A percentile compares a stretch with the other conserved stretches of the same genome.
Conservation (phyloP, 805 yeast species). For the Myxozyma mucilagina region DNA sequence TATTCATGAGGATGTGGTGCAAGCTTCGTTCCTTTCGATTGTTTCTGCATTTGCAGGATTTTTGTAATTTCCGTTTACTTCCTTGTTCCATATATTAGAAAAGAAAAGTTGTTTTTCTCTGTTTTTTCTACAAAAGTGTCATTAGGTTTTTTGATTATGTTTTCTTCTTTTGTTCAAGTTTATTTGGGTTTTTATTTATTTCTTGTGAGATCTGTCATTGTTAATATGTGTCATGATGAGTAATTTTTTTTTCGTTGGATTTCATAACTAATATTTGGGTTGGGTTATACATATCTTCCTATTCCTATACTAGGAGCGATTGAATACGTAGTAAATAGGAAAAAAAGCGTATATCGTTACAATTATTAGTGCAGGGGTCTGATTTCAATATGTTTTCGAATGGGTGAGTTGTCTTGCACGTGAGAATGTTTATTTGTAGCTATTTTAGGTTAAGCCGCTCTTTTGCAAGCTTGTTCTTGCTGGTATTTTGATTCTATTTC, state of each 20-base stretch:
- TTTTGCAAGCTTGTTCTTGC: too few relatives aligned
- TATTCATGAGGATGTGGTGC: constrained; percentile 83
- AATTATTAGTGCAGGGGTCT: too few relatives aligned
- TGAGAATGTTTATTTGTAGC: too few relatives aligned
- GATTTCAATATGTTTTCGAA: too few relatives aligned
- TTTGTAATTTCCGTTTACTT: constrained; percentile 12
- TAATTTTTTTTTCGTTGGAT: neutral
- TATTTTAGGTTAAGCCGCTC: too few relatives aligned
- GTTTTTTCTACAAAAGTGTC: neutral
- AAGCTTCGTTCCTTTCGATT: constrained; percentile 68
- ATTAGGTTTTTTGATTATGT: neutral
- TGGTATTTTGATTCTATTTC: too few relatives aligned
- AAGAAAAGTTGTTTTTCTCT: neutral
- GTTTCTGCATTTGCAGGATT: constrained; percentile 38
- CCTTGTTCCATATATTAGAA: neutral
- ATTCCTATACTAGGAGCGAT: too few relatives aligned
- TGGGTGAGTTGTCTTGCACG: too few relatives aligned
- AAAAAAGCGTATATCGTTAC: too few relatives aligned
- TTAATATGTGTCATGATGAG: neutral
- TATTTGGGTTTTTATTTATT: neutral
- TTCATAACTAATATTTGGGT: neutral
- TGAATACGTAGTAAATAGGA: too few relatives aligned
- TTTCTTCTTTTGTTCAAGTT: neutral
- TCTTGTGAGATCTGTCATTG: neutral
- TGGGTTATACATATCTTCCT: neutral